These are phyloP conservation scores for Suillus luteus DNA, from an alignment of 768 basidiomycete species.

Conservation along the genomic window DNA sequence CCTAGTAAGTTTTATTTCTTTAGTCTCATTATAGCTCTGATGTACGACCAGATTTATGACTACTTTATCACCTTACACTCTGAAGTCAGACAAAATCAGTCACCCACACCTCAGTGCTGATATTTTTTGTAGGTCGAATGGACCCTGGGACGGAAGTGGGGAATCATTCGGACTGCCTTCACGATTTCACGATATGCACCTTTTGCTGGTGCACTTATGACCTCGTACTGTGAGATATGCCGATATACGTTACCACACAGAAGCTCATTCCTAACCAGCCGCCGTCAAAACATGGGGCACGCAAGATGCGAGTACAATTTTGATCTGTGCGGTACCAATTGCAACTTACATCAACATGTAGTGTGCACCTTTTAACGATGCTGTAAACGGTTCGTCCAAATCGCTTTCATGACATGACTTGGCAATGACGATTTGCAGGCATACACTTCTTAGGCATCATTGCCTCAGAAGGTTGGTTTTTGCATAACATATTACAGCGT, in stretches of 20 bases:
- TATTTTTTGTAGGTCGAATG: constrained; percentile 19
- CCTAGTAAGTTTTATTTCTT: neutral
- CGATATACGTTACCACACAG: neutral
- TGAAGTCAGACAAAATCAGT: neutral
- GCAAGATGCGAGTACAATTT: neutral
- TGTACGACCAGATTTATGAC: neutral
- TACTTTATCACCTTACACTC: neutral
- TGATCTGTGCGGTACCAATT: neutral
- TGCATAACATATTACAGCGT: neutral
- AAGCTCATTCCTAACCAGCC: neutral
- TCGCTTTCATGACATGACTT: neutral
- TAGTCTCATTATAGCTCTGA: neutral
- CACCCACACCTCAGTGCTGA: neutral
- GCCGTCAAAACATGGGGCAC: neutral
- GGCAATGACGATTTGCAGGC: neutral
- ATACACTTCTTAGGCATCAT: constrained; percentile 1
- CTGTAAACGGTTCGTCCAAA: neutral
- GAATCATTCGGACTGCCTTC: constrained; percentile 4
- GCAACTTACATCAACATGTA: neutral
- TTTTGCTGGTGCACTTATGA: constrained; percentile 13
- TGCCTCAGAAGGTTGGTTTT: constrained; percentile 4
- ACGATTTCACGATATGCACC: constrained; percentile 11
- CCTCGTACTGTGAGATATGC: constrained; percentile 6
- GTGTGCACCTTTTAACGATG: neutral
- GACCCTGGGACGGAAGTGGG: constrained; percentile 13